These are phyloP conservation scores for Globisporangium viniferum DNA, from an alignment of 352 stramenopile species.

Conservation along the genomic window DNA sequence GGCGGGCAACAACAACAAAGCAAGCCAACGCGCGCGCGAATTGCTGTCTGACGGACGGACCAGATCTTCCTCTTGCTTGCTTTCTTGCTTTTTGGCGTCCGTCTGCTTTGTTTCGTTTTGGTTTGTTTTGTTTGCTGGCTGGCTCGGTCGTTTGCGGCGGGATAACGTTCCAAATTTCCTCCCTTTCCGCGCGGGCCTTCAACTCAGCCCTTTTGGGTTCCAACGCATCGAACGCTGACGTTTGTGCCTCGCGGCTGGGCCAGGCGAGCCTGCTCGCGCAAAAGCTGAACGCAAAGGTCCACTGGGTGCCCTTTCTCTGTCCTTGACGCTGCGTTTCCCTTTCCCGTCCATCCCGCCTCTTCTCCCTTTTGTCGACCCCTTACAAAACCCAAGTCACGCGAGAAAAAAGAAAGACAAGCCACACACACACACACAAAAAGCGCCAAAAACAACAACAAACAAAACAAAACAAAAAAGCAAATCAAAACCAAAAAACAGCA, in stretches of 20 bases:
- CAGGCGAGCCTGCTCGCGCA: neutral
- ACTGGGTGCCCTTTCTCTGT: neutral
- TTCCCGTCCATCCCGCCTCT: neutral
- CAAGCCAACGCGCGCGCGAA: neutral
- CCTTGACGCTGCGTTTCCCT: neutral
- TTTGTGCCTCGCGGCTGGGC: neutral
- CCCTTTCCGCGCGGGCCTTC: conserved; percentile 2
- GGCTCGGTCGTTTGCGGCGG: neutral
- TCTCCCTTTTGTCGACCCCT: neutral
- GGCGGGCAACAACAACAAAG: neutral
- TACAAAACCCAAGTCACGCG: conserved; percentile 2
- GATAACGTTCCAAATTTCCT: conserved; percentile 16
- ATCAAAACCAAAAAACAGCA: neutral
- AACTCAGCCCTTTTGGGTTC: conserved; percentile 10
- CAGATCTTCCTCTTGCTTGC: conserved; percentile 10
- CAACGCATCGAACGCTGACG: conserved; percentile 9
- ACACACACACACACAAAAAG: neutral
- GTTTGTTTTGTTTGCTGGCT: neutral
- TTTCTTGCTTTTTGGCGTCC: neutral
- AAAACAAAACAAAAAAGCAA: conserved; percentile 11
- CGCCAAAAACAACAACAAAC: no score
- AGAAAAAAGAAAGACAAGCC: conserved; percentile 14
- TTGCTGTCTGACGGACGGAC: conserved; percentile 7
- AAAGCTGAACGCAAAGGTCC: conserved; percentile 9
- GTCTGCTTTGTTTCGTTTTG: neutral